phyloP scores from a whole-genome alignment of 2,329 filamentous ascomycete species.

The Xylariales sp. region DNA sequence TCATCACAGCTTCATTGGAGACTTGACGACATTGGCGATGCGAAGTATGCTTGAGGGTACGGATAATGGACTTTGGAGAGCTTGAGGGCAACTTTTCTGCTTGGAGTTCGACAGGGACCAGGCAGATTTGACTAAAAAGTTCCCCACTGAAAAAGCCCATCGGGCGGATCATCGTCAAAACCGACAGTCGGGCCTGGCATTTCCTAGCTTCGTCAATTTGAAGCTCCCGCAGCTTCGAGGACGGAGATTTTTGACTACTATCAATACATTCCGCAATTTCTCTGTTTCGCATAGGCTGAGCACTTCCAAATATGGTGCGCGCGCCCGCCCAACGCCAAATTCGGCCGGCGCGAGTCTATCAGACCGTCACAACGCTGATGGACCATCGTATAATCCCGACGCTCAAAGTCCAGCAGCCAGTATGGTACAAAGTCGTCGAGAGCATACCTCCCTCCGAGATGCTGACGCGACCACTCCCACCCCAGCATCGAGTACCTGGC shows the following conservation, averaged over 20 bases:
- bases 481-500: conserved; percentile 36
- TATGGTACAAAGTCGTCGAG: conserved; percentile 49
- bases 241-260: background rate
- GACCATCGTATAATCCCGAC: conserved; percentile 27
- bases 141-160: conserved; percentile 7
- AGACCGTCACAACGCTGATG: conserved; percentile 34
- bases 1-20: conserved; percentile 25
- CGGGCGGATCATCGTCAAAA: conserved; percentile 5
- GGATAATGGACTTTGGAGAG: background rate
- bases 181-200: background rate
- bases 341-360: conserved; percentile 37
- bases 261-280: background rate
- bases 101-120: background rate
- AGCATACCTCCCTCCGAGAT: conserved; percentile 55
- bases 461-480: conserved; percentile 48
- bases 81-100: background rate
- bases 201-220: too few species aligned
- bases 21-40: conserved; percentile 10
- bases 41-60: background rate
- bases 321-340: conserved; percentile 24
- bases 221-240: background rate
- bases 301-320: conserved; percentile 25
- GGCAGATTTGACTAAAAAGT: background rate
- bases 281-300: conserved; percentile 4
- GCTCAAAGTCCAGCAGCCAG: conserved; percentile 28